These are phyloP conservation scores for Ilex aquifolium DNA, from an alignment of 257 asterid genomes.

Conservation along the genomic window DNA sequence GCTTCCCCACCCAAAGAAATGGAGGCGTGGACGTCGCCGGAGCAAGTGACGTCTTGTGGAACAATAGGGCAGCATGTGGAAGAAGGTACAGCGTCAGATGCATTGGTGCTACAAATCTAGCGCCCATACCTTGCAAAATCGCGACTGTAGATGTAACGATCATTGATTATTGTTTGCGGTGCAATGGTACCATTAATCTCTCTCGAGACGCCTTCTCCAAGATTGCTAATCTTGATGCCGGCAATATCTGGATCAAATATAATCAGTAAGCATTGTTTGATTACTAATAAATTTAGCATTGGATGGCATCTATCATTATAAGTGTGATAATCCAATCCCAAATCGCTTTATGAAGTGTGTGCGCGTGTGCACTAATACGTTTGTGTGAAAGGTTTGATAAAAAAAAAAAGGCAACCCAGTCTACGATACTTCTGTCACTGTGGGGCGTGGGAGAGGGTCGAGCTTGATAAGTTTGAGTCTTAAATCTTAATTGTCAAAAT, in stretches of 20 bases:
- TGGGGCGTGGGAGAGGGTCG: too few species aligned
- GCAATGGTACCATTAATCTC: constrained; percentile 36
- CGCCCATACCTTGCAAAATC: constrained; percentile 28
- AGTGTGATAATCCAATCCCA: too few species aligned
- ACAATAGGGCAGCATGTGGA: constrained; percentile 36
- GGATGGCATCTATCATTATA: too few species aligned
- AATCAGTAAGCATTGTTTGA: constrained; percentile 21
- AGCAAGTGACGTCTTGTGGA: constrained; percentile 20
- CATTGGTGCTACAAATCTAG: constrained; percentile 30
- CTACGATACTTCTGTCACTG: too few species aligned
- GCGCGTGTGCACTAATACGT: too few species aligned
- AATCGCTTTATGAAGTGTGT: too few species aligned
- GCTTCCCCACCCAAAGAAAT: constrained; percentile 11
- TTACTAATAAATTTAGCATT: too few species aligned
- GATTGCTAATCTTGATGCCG: constrained; percentile 37
- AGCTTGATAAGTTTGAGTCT: too few species aligned
- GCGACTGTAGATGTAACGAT: constrained; percentile 29
- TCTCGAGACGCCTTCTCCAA: constrained; percentile 40
- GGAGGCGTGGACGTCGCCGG: constrained; percentile 36
- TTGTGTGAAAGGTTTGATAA: too few species aligned
- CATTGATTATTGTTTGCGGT: constrained; percentile 32
- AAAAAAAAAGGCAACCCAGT: too few species aligned
- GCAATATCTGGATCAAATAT: constrained; percentile 30
- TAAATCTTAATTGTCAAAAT: too few species aligned
- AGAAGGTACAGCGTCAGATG: constrained; percentile 24